Conservation (phyloP, 768 basidiomycete genomes). For the Solioccasus polychromus region DNA sequence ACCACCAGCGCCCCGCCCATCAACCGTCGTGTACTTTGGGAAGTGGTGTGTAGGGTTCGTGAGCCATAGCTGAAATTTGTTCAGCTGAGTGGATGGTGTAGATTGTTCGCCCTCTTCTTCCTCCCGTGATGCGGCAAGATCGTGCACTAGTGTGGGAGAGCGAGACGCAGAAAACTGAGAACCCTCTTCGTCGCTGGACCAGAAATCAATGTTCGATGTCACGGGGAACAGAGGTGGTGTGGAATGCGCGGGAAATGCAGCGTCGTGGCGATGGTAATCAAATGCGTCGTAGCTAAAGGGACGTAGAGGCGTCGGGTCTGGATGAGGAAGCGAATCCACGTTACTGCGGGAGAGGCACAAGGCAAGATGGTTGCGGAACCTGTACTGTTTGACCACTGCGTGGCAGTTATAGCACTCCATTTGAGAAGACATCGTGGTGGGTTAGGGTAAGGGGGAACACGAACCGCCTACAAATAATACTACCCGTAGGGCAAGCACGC, state of each 20-base stretch:
- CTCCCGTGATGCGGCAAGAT: neutral
- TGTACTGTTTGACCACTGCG: conserved; percentile 2
- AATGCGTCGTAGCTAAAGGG: neutral
- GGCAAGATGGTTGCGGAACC: conserved; percentile 13
- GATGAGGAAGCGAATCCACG: neutral
- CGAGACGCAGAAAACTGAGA: neutral
- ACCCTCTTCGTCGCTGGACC: neutral
- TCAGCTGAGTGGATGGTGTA: neutral
- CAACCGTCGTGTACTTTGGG: conserved; percentile 17
- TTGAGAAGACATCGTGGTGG: neutral
- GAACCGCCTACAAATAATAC: too few relatives aligned
- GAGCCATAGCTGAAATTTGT: conserved; percentile 18
- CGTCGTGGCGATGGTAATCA: conserved; percentile 1
- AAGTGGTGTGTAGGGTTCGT: neutral
- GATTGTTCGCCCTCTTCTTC: neutral
- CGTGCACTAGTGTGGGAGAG: neutral
- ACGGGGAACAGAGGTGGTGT: neutral
- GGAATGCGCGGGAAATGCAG: neutral
- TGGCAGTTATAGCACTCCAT: conserved; percentile 22
- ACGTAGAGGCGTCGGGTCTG: neutral
- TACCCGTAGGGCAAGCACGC: too few relatives aligned
- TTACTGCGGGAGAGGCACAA: conserved; percentile 2
- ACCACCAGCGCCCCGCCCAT: conserved; percentile 10
- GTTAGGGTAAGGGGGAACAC: too few relatives aligned
- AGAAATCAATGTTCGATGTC: neutral